phyloP scores from a whole-genome alignment of 2,329 filamentous ascomycete genomes.

The Talaromyces sp. region DNA sequence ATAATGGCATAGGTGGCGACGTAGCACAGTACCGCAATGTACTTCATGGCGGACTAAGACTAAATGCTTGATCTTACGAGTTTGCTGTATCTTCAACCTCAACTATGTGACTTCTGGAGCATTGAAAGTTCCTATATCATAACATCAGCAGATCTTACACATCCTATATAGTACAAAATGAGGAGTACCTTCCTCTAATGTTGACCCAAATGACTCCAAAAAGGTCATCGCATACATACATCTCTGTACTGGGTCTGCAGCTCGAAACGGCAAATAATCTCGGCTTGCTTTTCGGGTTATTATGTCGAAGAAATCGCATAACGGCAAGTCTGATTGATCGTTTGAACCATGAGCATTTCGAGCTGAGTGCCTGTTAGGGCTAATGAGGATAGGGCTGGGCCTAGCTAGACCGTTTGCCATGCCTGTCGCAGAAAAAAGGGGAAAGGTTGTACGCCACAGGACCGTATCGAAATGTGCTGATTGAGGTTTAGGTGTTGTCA shows the following conservation, averaged over 20 bases:
- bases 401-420: not conserved
- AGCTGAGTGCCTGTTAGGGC: not conserved
- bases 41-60: not conserved
- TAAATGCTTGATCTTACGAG: not conserved
- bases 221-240: not conserved
- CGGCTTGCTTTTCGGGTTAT: not conserved
- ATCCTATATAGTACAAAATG: not conserved
- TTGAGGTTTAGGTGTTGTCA: not conserved
- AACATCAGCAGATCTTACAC: not conserved
- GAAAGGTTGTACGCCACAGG: not conserved
- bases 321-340: not conserved
- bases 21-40: slow-evolving; percentile 9
- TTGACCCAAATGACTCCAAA: not conserved
- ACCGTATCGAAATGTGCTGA: not conserved
- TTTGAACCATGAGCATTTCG: not conserved
- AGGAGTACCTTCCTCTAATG: not conserved
- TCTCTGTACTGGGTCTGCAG: not conserved
- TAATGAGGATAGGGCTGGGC: not conserved
- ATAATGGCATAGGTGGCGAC: not conserved
- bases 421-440: not conserved
- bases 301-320: not conserved
- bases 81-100: not conserved
- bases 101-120: too few species aligned
- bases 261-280: not conserved
- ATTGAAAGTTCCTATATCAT: not conserved